These are phyloP conservation scores for Penicillium olsonii DNA, from an alignment of 2,329 filamentous ascomycete genomes.

Conservation along the genomic window DNA sequence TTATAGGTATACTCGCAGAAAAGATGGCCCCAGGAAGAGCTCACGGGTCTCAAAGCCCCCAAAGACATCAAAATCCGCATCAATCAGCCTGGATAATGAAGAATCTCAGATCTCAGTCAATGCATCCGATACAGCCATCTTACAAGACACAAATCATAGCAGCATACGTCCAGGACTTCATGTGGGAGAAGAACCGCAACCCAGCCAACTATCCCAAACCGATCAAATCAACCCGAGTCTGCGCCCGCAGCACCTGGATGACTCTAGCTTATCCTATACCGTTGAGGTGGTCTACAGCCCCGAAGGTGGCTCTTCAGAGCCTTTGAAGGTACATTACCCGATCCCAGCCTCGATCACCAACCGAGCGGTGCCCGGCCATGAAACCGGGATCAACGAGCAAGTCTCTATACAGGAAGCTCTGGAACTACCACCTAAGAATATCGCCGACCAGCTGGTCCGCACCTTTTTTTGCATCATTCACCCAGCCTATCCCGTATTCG, in stretches of 20 bases:
- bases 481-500: conserved; percentile 23
- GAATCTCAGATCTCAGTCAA: background rate
- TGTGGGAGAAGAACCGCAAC: background rate
- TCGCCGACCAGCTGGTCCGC: conserved; percentile 20
- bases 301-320: conserved; percentile 13
- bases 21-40: background rate
- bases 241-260: background rate
- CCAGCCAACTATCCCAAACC: too few relatives aligned
- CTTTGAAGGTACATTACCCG: conserved; percentile 18
- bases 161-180: background rate
- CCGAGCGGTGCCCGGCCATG: conserved; percentile 8
- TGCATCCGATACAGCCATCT: background rate
- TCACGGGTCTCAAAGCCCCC: background rate
- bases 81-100: background rate
- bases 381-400: conserved; percentile 1
- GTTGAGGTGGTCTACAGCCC: conserved; percentile 21
- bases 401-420: conserved; percentile 13
- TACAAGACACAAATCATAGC: background rate
- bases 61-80: background rate
- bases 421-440: conserved; percentile 14
- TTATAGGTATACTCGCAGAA: background rate
- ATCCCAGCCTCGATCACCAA: conserved; percentile 20
- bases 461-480: conserved; percentile 25
- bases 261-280: conserved; percentile 21
- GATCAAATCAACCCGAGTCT: background rate